These are phyloP conservation scores for Plicaturopsis crispa DNA, from an alignment of 768 basidiomycete genomes.

Conservation along the genomic window DNA sequence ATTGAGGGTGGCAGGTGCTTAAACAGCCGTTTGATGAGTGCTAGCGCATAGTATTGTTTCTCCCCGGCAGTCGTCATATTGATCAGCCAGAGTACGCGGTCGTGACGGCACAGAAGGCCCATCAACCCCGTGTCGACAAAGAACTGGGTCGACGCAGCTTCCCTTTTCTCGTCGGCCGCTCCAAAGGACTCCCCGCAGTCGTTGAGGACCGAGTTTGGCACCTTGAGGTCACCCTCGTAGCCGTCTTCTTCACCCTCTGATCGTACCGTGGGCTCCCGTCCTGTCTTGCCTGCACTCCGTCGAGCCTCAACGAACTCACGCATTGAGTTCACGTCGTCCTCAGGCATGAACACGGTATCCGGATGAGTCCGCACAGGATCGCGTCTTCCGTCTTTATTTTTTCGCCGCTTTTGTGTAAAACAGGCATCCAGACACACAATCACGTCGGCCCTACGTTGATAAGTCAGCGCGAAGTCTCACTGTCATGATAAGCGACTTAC, in stretches of 20 bases:
- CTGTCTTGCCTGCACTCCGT: no score
- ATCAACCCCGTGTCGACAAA: conserved; percentile 30
- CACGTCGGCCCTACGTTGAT: conserved; percentile 4
- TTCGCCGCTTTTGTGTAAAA: conserved; percentile 10
- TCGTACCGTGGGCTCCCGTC: no score
- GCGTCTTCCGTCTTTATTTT: background rate
- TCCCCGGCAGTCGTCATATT: conserved; percentile 33
- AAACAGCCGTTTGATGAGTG: conserved; percentile 29
- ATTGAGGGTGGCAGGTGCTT: no score
- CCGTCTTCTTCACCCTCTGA: conserved; percentile 2
- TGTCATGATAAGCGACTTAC: conserved; percentile 4
- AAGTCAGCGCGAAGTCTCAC: background rate
- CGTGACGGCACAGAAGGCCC: no score
- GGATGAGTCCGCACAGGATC: background rate
- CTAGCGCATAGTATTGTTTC: conserved; percentile 29
- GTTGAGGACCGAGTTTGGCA: conserved; percentile 22
- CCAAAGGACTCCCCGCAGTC: conserved; percentile 23
- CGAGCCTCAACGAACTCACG: conserved; percentile 12
- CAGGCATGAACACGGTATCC: background rate
- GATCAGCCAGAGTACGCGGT: conserved; percentile 25
- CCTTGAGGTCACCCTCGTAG: conserved; percentile 14
- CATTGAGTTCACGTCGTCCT: conserved; percentile 11
- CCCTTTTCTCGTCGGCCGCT: conserved; percentile 9
- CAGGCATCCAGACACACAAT: conserved; percentile 12
- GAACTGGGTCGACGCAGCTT: conserved; percentile 2